phyloP scores from a whole-genome alignment of 2,329 filamentous ascomycete genomes.

The Calycina herbarum region DNA sequence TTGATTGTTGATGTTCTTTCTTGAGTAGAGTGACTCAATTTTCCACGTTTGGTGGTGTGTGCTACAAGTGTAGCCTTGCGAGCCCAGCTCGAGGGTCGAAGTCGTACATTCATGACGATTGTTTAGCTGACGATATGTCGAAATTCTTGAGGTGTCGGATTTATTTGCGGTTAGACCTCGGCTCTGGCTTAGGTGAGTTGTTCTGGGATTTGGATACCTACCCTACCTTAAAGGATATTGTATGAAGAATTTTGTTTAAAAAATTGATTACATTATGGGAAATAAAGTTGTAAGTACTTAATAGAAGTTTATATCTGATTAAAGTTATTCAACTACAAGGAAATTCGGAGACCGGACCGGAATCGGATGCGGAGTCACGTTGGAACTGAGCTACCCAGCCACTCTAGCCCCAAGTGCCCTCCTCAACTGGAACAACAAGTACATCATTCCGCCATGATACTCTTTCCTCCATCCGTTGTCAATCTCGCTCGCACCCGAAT shows the following conservation, averaged over 20 bases:
- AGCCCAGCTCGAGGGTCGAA: neutral
- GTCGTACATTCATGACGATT: neutral
- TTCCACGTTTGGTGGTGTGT: neutral
- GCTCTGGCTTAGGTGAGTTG: too few relatives aligned
- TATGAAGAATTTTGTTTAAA: too few relatives aligned
- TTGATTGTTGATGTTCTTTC: neutral
- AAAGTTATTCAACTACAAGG: too few relatives aligned
- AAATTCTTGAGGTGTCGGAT: neutral
- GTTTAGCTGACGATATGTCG: neutral
- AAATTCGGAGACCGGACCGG: too few relatives aligned
- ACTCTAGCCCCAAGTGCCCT: neutral
- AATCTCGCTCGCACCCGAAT: constrained; percentile 43
- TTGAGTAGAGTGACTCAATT: neutral
- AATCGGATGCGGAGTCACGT: too few relatives aligned
- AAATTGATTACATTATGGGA: too few relatives aligned
- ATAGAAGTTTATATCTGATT: too few relatives aligned
- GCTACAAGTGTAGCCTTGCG: neutral
- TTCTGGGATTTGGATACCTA: neutral
- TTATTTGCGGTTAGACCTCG: too few relatives aligned
- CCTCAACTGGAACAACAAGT: neutral
- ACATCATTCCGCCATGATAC: constrained; percentile 36
- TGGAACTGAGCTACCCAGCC: too few relatives aligned
- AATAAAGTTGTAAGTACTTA: too few relatives aligned
- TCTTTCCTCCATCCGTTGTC: constrained; percentile 48
- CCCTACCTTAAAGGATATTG: too few relatives aligned